Conservation (phyloP, 139 green algal species). For the Bryopsis sp. region DNA sequence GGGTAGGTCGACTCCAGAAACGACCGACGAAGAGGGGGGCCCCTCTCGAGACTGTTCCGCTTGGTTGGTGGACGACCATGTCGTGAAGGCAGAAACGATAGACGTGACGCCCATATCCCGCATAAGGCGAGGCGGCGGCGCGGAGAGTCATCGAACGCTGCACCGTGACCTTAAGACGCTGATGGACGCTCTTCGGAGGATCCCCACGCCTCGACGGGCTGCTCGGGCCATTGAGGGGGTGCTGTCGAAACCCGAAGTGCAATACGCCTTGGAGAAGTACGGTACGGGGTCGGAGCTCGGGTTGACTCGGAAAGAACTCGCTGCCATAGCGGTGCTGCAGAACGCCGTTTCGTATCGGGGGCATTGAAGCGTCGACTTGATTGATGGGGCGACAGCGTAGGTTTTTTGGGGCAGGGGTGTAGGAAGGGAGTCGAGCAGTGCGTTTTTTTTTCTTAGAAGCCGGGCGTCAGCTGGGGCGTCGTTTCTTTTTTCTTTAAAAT, state of each 20-base stretch:
- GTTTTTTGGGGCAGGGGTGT: too few species aligned
- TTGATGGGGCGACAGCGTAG: too few species aligned
- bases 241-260: conserved; percentile 18
- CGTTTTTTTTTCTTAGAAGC: too few species aligned
- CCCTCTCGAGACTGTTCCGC: not conserved
- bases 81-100: not conserved
- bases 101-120: not conserved
- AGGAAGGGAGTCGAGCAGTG: too few species aligned
- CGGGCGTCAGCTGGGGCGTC: too few species aligned
- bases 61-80: not conserved
- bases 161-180: conserved; percentile 10
- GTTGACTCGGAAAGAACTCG: conserved; percentile 17
- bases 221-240: conserved; percentile 8
- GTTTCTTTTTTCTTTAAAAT: too few species aligned
- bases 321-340: conserved; percentile 10
- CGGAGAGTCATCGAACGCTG: too few species aligned
- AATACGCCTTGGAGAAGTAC: conserved; percentile 22
- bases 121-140: too few species aligned
- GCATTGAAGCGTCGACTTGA: too few species aligned
- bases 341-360: not conserved
- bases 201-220: conserved; percentile 16
- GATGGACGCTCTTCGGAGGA: conserved; percentile 18
- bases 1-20: not conserved
- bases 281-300: conserved; percentile 15
- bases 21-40: conserved; percentile 6